These are phyloP conservation scores for Allomyces javanicus DNA, from an alignment of 192 early-diverging fungal genomes.

Conservation along the genomic window DNA sequence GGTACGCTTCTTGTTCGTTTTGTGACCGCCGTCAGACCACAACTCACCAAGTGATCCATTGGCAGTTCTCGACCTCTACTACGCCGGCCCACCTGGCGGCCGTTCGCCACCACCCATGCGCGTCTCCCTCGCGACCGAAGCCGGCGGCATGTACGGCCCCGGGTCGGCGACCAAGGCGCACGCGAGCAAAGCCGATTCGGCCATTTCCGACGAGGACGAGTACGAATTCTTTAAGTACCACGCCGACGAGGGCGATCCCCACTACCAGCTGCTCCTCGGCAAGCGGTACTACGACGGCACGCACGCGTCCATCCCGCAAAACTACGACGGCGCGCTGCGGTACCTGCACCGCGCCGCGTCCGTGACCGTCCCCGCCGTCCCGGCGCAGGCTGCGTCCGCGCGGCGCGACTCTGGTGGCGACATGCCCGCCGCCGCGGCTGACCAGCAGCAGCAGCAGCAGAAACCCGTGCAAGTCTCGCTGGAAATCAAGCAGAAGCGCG, in stretches of 20 bases:
- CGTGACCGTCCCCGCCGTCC: conserved; percentile 5
- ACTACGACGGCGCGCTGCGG: conserved; percentile 37
- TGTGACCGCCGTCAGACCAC: not conserved
- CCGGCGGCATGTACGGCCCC: conserved; percentile 72
- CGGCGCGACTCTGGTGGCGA: not conserved
- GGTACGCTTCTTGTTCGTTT: conserved; percentile 15
- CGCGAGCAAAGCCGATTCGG: not conserved
- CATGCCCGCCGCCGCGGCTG: no score
- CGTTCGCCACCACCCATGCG: conserved; percentile 43
- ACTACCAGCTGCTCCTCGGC: conserved; percentile 50
- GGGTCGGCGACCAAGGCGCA: conserved; percentile 34
- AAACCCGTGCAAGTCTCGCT: no score
- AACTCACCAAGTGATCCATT: conserved; percentile 23
- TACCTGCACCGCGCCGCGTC: conserved; percentile 26
- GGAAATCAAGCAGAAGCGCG: no score
- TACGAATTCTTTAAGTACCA: conserved; percentile 49
- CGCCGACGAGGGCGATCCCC: conserved; percentile 38
- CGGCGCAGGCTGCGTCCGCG: not conserved
- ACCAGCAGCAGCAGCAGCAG: no score
- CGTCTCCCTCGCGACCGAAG: conserved; percentile 46
- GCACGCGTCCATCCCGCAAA: conserved; percentile 13
- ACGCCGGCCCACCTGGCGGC: conserved; percentile 65
- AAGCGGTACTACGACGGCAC: conserved; percentile 65
- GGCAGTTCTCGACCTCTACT: conserved; percentile 19
- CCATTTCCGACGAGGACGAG: conserved; percentile 35